Base-by-base conservation (phyloP, 2,329 filamentous ascomycete species). In the Cytospora schulzeri region DNA sequence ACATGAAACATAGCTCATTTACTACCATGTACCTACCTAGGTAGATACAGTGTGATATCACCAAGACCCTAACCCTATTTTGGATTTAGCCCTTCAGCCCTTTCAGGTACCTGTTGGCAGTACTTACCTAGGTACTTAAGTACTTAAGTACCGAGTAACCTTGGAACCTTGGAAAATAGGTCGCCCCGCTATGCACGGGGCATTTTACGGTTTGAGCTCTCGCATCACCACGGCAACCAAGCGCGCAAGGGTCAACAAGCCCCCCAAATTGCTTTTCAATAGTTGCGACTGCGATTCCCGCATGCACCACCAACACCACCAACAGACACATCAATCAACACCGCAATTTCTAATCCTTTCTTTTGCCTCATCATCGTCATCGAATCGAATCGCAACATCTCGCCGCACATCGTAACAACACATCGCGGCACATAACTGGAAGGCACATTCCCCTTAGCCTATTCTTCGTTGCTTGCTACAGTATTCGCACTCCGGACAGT, bases 351-450 rank as follows among this genome's bases (percentile, higher is more conserved):
- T 19, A 51, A 61, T 48, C 31, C 41, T 17, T 48, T 29, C 24
- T 26, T 41, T 41, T 41, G 26, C 35, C 24, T 52, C 51, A n/a
- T 48, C 58, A 60, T 52, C 51, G 54, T 48, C 51, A 41, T 41
- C 38, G 38, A 15, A 54, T 54, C 52, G 58, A 50, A 61, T 52
- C 51, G 54, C 59, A 61, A 5, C 29, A 9, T 9, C 9, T 31
- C 29, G 9, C 29, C 4, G 9, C 29, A 31, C n/a, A n/a, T n/a
- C n/a, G n/a, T n/a, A n/a, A n/a, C 29, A 31, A 31, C 29, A 31
- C 29, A 31, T 33, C 51, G 24, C 59, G n/a, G 7, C 38, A n/a
- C 38, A 41, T 17, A n/a, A 41, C 4, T 41, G 6, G 17, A 61
- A 55, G 33, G 26, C 51, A 45, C 51, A 26, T 61, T 26, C 17